phyloP scores from a whole-genome alignment of 108 stramenopile genomes.

The Cyclostephanos invisitatus region DNA sequence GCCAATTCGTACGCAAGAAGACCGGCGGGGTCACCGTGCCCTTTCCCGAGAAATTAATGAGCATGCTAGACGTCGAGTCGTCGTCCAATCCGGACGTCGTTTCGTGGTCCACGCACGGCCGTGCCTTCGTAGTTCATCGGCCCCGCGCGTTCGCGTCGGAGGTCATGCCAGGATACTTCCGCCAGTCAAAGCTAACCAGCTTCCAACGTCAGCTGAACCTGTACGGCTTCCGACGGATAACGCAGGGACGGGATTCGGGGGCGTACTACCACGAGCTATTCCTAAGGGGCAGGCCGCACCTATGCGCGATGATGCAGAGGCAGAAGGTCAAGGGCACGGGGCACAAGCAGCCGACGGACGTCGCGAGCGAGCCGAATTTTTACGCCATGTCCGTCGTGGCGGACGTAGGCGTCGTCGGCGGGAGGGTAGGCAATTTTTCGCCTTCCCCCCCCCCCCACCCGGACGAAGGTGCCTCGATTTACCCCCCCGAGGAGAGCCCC shows the following conservation, averaged over 20 bases:
- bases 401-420: not conserved
- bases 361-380: slow-evolving; percentile 81
- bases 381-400: slow-evolving; percentile 60
- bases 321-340: slow-evolving; percentile 91
- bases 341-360: slow-evolving; percentile 87
- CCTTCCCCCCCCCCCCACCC: not conserved
- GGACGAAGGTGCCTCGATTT: not conserved
- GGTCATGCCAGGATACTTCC: slow-evolving; percentile 89
- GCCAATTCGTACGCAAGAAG: slow-evolving; percentile 73
- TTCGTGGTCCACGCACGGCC: slow-evolving; percentile 80
- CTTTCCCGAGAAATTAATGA: slow-evolving; percentile 84
- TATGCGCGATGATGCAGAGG: slow-evolving; percentile 76
- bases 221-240: slow-evolving; percentile 91
- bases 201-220: slow-evolving; percentile 91
- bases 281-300: slow-evolving; percentile 72
- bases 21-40: slow-evolving; percentile 86
- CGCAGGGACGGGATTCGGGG: slow-evolving; percentile 84
- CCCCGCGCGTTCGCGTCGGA: slow-evolving; percentile 81
- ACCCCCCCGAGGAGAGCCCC: not conserved
- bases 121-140: slow-evolving; percentile 84
- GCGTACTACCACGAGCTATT: slow-evolving; percentile 89
- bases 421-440: not conserved
- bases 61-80: slow-evolving; percentile 69
- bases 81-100: slow-evolving; percentile 45
- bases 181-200: slow-evolving; percentile 82